Percentiles rank a stretch among this genome's conserved stretches.
Evolutionary conservation across 805 yeast species (phyloP).

Genomic region (Nakazawaea molendinolei): DNA sequence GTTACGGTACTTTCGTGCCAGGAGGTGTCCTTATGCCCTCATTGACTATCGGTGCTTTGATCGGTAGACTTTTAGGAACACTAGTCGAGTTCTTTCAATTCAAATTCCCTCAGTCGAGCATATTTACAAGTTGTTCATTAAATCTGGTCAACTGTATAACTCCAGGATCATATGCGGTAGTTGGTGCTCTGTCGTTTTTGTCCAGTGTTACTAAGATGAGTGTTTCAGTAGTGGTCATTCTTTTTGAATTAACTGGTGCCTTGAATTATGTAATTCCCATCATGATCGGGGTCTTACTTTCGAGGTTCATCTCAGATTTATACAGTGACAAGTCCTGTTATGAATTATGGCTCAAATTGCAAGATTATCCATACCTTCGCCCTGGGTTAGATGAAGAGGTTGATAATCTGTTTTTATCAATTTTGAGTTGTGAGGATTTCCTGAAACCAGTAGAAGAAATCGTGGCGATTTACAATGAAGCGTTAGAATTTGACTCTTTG

Average conservation of each 20-base stretch:
- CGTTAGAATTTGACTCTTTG: conserved; percentile 23
- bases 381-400: conserved; percentile 30
- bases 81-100: conserved; percentile 42
- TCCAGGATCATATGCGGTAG: conserved; percentile 84
- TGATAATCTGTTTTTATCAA: conserved; percentile 30
- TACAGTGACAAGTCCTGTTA: conserved; percentile 55
- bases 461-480: conserved; percentile 24
- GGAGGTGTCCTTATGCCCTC: conserved; percentile 66
- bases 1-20: conserved; percentile 64
- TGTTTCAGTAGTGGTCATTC: conserved; percentile 70
- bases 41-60: conserved; percentile 52
- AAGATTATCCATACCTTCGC: conserved; percentile 34
- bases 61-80: conserved; percentile 52
- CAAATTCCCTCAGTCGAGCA: conserved; percentile 27
- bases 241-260: conserved; percentile 84
- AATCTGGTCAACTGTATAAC: conserved; percentile 49
- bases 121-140: conserved; percentile 33
- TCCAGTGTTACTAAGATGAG: conserved; percentile 80
- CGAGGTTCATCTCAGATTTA: conserved; percentile 67
- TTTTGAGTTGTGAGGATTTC: conserved; percentile 25
- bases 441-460: conserved; percentile 28
- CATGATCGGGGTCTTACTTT: conserved; percentile 74
- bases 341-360: conserved; percentile 45
- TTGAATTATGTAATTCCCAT: conserved; percentile 77
- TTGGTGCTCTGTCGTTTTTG: conserved; percentile 79